phyloP scores from a whole-genome alignment of 345 rosid species.

The Eucalyptus coolabah region DNA sequence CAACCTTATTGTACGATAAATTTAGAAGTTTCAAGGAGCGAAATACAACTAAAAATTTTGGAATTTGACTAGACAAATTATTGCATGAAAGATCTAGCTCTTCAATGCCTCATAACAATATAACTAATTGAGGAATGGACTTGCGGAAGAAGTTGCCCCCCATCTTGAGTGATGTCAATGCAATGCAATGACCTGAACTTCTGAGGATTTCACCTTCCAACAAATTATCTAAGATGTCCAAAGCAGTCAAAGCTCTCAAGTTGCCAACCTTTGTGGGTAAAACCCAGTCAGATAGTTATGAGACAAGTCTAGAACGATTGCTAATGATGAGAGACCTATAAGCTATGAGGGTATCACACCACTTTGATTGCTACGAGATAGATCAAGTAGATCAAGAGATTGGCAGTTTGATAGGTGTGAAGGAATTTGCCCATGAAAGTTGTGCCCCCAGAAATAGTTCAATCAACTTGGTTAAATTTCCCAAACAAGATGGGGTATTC shows the following conservation, averaged over 20 bases:
- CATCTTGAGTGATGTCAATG: neutral
- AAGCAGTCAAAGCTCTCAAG: neutral
- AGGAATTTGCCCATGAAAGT: neutral
- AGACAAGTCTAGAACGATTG: neutral
- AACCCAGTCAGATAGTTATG: neutral
- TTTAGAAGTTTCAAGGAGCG: neutral
- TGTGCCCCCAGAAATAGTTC: neutral
- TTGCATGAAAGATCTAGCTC: neutral
- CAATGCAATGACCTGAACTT: neutral
- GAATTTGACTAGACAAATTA: neutral
- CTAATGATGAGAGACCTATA: neutral
- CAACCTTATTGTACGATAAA: neutral
- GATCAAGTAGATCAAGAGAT: neutral
- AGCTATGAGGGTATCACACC: neutral
- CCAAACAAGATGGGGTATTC: neutral
- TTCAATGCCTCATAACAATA: neutral
- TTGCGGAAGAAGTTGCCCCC: neutral
- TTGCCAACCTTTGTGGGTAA: neutral
- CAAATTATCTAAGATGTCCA: neutral
- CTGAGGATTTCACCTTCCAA: neutral
- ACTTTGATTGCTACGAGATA: neutral
- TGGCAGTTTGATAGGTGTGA: neutral
- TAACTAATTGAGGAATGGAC: neutral
- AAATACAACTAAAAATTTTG: neutral
- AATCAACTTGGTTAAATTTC: too few species aligned